Evolutionary conservation across 1,139 yeast species (phyloP), one percentile per base, ranked within the genome.

Genomic region (Yamadazyma aaseri): DNA sequence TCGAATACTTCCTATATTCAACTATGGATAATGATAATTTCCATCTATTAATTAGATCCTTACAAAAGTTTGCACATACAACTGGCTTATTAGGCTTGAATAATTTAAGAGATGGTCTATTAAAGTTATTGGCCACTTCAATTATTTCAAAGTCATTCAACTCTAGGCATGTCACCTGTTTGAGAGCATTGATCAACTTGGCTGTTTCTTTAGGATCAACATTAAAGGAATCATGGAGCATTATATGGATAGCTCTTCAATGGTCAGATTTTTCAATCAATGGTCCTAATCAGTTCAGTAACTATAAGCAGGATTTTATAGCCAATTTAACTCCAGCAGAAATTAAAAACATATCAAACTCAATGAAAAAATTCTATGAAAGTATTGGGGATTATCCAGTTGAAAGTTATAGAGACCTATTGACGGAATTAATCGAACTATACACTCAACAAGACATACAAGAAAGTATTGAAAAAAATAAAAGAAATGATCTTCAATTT

Each of bases 21-120:
- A 65, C 81, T 2, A 60, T 86, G 55, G 95, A 87, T 49, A 70
- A 73, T 36, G 90, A 83, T 14, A 52, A 78, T 16, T 70, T 86
- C 51, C 86, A 83, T 40, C 58, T 65, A 9, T 50, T 79, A 11
- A 78, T 89, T 2, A 66, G 95, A 31, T 75, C 95, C 0, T 66
- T 86, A 6, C 97, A 90, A 54, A 81, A 81, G 42, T 68, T 85
- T 33, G 76, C 95, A 4, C 96, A 89, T 51, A 79, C 92, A 0
- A 71, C 92, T 0, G 97, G 97, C 0, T 62, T 86, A n/a, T 58
- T 89, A 20, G 79, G 79, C 0, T 53, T 83, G 14, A 50, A 57
- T 1, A 61, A 63, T 0, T 67, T 81, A 10, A 63, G 95, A 34
- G 85, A 86, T 50, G 73, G 76, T 2, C 71, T 85, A 29, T 57